Evolutionary conservation across 2,329 filamentous ascomycete genomes (phyloP).

Genomic region (Ophiosphaerella narmari): DNA sequence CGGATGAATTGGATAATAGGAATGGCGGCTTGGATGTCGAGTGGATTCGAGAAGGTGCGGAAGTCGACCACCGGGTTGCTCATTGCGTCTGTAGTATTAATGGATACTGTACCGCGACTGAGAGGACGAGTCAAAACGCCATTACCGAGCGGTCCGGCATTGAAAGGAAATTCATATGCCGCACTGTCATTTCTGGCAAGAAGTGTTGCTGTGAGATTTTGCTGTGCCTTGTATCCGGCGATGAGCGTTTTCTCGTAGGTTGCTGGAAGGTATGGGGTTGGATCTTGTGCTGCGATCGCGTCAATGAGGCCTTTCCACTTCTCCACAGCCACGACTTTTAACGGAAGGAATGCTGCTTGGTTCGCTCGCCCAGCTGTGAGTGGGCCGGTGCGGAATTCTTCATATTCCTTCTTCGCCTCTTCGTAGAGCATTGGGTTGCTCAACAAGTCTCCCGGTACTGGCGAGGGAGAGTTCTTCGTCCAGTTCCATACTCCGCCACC

Average conservation of each 20-base stretch:
- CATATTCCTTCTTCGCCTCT: slow-evolving; percentile 19
- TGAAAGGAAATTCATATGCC: slow-evolving; percentile 28
- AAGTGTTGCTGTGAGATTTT: slow-evolving; percentile 18
- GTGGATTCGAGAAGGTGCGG: slow-evolving; percentile 35
- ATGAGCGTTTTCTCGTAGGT: slow-evolving; percentile 6
- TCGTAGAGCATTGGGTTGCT: slow-evolving; percentile 22
- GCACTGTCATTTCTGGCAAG: slow-evolving; percentile 22
- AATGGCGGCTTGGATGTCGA: slow-evolving; percentile 33
- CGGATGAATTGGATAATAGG: slow-evolving; percentile 33
- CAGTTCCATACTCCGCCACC: slow-evolving; percentile 8
- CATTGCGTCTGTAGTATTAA: slow-evolving; percentile 34
- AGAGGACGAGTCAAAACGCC: slow-evolving; percentile 24
- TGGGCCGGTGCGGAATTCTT: slow-evolving; percentile 6
- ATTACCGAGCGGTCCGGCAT: slow-evolving; percentile 6
- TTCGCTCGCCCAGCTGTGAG: slow-evolving; percentile 20
- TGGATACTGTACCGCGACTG: slow-evolving; percentile 40
- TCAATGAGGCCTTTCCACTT: slow-evolving; percentile 9
- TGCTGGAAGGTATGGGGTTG: slow-evolving; percentile 14
- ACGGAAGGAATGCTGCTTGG: slow-evolving; percentile 15
- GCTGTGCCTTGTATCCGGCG: slow-evolving; percentile 21
- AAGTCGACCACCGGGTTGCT: slow-evolving; percentile 35
- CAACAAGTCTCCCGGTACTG: neutral
- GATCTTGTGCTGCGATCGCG: slow-evolving; percentile 10
- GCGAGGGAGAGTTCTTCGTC: slow-evolving; percentile 5
- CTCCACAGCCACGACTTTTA: slow-evolving; percentile 7